A percentile compares a stretch with the other conserved stretches of the same genome.
Evolutionary conservation across 2,329 filamentous ascomycete genomes (phyloP).

Genomic region (Colletotrichum melonis): DNA sequence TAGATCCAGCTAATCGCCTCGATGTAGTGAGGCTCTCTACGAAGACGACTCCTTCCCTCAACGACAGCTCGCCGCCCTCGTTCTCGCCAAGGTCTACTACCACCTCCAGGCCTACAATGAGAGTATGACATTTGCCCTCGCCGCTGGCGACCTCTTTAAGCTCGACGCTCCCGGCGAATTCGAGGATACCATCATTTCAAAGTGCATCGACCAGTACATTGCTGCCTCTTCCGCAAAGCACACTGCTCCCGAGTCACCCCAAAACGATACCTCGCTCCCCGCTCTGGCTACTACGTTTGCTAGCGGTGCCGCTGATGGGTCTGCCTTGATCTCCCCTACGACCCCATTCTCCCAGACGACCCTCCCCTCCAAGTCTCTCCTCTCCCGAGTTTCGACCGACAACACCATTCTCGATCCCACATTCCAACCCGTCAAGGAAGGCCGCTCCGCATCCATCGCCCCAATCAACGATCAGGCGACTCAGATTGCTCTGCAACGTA

Average conservation of each 20-base stretch:
- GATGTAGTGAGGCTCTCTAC: slow-evolving; percentile 88
- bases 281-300: slow-evolving; percentile 85
- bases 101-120: slow-evolving; percentile 99
- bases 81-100: slow-evolving; percentile 98
- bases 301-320: slow-evolving; percentile 72
- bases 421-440: slow-evolving; percentile 66
- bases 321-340: slow-evolving; percentile 84
- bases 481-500: slow-evolving; percentile 81
- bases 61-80: slow-evolving; percentile 91
- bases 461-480: slow-evolving; percentile 76
- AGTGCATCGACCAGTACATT: slow-evolving; percentile 98
- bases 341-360: slow-evolving; percentile 96
- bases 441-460: slow-evolving; percentile 69
- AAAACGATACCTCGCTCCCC: slow-evolving; percentile 62
- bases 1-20: slow-evolving; percentile 25
- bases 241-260: slow-evolving; percentile 55
- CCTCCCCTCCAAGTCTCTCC: slow-evolving; percentile 90
- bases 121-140: slow-evolving; percentile 97
- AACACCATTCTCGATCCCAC: slow-evolving; percentile 71
- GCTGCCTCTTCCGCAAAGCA: slow-evolving; percentile 71
- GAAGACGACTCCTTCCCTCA: slow-evolving; percentile 96
- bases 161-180: slow-evolving; percentile 93
- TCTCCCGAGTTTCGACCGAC: slow-evolving; percentile 82
- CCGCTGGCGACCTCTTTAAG: slow-evolving; percentile 94
- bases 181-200: slow-evolving; percentile 98